Base-by-base conservation (phyloP, 805 yeast genomes). In the Lipomyces spencermartinsiae region DNA sequence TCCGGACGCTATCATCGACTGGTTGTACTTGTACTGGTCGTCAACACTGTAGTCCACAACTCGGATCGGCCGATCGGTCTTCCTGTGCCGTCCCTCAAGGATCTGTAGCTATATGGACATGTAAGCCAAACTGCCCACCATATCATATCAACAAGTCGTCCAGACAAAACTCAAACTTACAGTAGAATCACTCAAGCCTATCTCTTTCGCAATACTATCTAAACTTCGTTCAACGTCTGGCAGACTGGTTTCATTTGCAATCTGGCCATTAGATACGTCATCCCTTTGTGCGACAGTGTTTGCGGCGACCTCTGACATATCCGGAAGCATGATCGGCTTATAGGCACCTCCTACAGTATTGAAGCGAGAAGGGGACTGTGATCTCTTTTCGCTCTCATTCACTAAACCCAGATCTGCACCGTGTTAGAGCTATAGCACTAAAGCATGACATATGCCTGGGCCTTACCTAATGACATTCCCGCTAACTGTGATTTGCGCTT, bases 11-110 rank as follows among this genome's bases (percentile, higher is more conserved):
- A 77, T 77, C 51, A 77, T 69, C 16, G 73, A 58, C 34, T 74
- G 75, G 67, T 83, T 82, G 34, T 74, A 67, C 12, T 72, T 62
- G 65, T 83, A 83, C 66, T 82, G 83, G 12, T 79, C 75, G 60
- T 75, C 77, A 71, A 83, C 77, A 63, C 76, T 74, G 67, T 81
- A 76, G 25, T 82, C 83, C 9, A 78, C 75, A 12, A 80, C 70
- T 16, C 77, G 67, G 12, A 78, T 64, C 25, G 62, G 63, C 22
- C 53, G 68, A 19, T 39, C 58, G 25, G 62, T 63, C 10, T 31
- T 29, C 12, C 71, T 33, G 49, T 62, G 64, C 4, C 73, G 61
- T 34, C 73, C 74, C 39, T 66, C 66, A 19, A 71, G 56, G 10
- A 68, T 59, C 51, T 65, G 68, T 16, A 65, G 58, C 67, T 64